Evolutionary conservation across 2,329 filamentous ascomycete species (phyloP).

Genomic region (Graphiopsis chlorocephala): DNA sequence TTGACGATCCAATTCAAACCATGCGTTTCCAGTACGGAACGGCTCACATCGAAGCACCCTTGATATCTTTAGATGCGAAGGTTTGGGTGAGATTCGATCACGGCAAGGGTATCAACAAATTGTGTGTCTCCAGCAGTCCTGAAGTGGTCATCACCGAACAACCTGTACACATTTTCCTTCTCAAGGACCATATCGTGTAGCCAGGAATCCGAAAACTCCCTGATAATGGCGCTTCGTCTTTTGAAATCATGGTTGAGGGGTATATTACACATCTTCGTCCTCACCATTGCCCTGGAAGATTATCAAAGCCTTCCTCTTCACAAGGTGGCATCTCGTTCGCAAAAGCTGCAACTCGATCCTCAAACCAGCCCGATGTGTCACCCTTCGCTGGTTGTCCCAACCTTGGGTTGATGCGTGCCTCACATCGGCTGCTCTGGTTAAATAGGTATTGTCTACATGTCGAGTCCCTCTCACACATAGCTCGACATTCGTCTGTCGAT

Average conservation of each 20-base stretch:
- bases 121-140: too few relatives aligned
- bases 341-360: neutral
- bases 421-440: neutral
- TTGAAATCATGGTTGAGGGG: too few relatives aligned
- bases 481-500: slow-evolving; percentile 16
- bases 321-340: neutral
- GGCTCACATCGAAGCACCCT: too few relatives aligned
- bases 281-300: neutral
- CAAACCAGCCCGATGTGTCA: neutral
- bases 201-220: too few relatives aligned
- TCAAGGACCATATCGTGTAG: too few relatives aligned
- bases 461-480: slow-evolving; percentile 10
- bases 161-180: too few relatives aligned
- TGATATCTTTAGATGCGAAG: too few relatives aligned
- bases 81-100: too few relatives aligned
- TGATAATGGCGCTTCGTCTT: too few relatives aligned
- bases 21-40: neutral
- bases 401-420: neutral
- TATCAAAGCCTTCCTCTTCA: neutral
- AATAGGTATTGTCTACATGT: slow-evolving; percentile 22
- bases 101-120: too few relatives aligned
- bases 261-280: neutral
- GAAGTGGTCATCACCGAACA: too few relatives aligned
- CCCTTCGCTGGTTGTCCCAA: neutral
- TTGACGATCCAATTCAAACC: neutral